A percentile compares a stretch with the other conserved stretches of the same genome.
Conservation (phyloP, 2,329 filamentous ascomycete genomes). For the Aspergillus felis region DNA sequence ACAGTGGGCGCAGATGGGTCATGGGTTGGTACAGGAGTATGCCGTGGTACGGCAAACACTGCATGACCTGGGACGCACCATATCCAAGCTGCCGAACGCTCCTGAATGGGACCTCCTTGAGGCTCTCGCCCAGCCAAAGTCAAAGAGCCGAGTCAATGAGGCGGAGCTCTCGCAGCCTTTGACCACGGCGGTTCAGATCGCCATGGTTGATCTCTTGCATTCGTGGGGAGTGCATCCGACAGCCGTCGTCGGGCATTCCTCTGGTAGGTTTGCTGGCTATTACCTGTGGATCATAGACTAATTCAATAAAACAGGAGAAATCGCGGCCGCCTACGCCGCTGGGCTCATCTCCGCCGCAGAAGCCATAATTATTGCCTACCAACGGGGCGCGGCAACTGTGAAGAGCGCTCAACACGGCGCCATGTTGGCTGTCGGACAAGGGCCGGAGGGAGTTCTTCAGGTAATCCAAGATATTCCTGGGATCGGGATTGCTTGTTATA, state of each 20-base stretch:
- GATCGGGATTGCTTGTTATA: no score
- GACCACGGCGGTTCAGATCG: constrained; percentile 8
- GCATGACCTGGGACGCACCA: background rate
- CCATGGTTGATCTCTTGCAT: constrained; percentile 1
- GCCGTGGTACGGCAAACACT: background rate
- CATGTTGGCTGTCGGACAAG: constrained; percentile 20
- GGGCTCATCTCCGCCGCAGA: no score
- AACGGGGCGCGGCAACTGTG: background rate
- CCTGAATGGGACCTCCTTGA: background rate
- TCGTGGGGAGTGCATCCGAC: background rate
- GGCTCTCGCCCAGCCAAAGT: background rate
- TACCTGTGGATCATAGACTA: no score
- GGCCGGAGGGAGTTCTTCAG: constrained; percentile 7
- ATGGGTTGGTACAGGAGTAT: background rate
- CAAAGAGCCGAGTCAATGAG: background rate
- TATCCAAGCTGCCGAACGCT: background rate
- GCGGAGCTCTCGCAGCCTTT: constrained; percentile 4
- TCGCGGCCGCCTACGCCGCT: no score
- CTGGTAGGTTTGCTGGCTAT: no score
- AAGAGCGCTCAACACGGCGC: constrained; percentile 1
- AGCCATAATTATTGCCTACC: background rate
- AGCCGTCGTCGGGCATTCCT: background rate
- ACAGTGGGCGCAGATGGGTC: background rate
- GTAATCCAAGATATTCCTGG: no score
- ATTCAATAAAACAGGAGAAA: no score